Percentiles rank a stretch among this genome's conserved stretches.
These are phyloP conservation scores for Rhododendron kiyosumense DNA, from an alignment of 148 eudicot genomes.

Conservation along the genomic window DNA sequence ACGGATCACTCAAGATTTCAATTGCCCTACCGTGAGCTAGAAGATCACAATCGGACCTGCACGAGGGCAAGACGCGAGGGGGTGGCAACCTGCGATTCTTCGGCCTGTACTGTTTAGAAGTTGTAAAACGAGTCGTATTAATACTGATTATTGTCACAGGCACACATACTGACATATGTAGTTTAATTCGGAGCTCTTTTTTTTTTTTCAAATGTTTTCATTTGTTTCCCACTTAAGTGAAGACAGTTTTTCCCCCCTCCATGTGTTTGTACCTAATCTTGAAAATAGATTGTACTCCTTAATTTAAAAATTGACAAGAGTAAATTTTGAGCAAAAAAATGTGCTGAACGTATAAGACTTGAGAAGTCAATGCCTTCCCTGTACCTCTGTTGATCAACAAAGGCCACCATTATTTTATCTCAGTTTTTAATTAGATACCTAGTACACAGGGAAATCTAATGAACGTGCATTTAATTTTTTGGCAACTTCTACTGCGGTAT, in stretches of 20 bases:
- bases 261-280: not conserved
- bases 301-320: not conserved
- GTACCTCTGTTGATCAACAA: not conserved
- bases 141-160: not conserved
- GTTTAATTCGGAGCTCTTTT: not conserved
- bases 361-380: not conserved
- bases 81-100: not conserved
- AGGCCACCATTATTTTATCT: not conserved
- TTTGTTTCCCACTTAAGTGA: not conserved
- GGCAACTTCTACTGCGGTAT: not conserved
- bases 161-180: not conserved
- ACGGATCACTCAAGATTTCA: not conserved
- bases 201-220: not conserved
- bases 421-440: not conserved
- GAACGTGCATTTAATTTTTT: not conserved
- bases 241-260: too few species aligned
- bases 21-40: not conserved
- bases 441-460: not conserved
- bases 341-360: not conserved
- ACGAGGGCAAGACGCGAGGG: not conserved
- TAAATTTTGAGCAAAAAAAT: not conserved
- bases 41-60: not conserved
- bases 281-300: not conserved
- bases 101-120: not conserved
- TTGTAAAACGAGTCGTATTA: not conserved